Base-by-base conservation (phyloP, 345 rosid genomes). In the Luvunga scandens region DNA sequence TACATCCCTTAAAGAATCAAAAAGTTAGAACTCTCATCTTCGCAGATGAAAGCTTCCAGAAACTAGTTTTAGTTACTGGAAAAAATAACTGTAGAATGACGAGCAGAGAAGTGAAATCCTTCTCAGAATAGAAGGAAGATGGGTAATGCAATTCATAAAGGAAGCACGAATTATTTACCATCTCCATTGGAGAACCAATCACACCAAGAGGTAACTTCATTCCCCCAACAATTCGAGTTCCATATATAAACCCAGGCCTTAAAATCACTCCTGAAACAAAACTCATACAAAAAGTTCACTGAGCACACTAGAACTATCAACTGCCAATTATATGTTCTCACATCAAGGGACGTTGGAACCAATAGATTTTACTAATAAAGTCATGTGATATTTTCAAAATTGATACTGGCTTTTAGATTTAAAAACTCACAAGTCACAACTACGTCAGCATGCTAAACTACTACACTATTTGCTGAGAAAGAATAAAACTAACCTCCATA, bases 221-320 rank as follows among this genome's bases (percentile, higher is more conserved):
- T 78, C 87, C 89, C 61, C 98, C 93, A 80, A 96, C 93, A 30
- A 70, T 84, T 30, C 98, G 98, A 73, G 97, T 92, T 77, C 99
- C 99, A 61, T 94, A 83, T 62, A 96, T 96, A 80, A 94, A 96
- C 73, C 99, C 99, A 28, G 99, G 99, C 81, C 98, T 90, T 86
- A 94, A 81, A 71, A 96, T 89, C 79, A 96, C 88, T 24, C 98
- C 99, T 94, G 91, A 75, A 73, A 66, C 81, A 65, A 27, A 27
- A 36, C 61, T 22, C 36, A 60, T 12, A 21, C 10, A 42, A n/a
- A 61, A 4, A 4, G 6, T 60, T 36, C 14, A 42, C 64, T 42
- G 7, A 36, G n/a, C 19, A 64, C 5, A 7, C 24, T 19, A 39
- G 13, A 45, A 61, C 42, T 19, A 10, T 27, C 7, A 9, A 61